Percentiles rank a stretch among this genome's conserved stretches.
phyloP scores from a whole-genome alignment of 169 alveolate species.

The Babesia bovis region DNA sequence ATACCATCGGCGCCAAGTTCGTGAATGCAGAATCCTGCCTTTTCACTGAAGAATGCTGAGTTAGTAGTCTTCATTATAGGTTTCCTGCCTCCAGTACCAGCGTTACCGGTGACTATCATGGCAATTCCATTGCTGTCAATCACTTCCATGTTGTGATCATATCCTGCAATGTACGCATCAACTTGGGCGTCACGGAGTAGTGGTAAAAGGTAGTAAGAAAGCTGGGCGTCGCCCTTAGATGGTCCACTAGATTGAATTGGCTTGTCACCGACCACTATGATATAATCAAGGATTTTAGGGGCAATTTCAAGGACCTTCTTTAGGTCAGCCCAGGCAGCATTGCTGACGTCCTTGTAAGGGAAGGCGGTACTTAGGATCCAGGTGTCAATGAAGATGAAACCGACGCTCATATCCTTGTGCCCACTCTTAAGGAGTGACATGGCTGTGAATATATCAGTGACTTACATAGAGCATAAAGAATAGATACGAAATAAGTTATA shows the following conservation, averaged over 20 bases:
- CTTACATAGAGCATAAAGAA: too few species aligned
- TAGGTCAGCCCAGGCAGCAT: slow-evolving; percentile 84
- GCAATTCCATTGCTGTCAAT: slow-evolving; percentile 59
- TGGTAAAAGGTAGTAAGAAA: slow-evolving; percentile 80
- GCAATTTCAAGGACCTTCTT: slow-evolving; percentile 85
- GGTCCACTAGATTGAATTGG: slow-evolving; percentile 87
- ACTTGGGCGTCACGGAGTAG: slow-evolving; percentile 84
- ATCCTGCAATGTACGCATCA: slow-evolving; percentile 88
- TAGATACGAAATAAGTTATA: neutral
- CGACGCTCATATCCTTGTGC: slow-evolving; percentile 83
- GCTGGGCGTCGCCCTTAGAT: slow-evolving; percentile 84
- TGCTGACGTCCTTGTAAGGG: slow-evolving; percentile 82
- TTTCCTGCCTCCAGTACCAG: slow-evolving; percentile 70
- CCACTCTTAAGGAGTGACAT: slow-evolving; percentile 73
- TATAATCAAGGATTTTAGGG: slow-evolving; percentile 80
- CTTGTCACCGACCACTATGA: slow-evolving; percentile 86
- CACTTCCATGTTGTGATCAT: slow-evolving; percentile 85
- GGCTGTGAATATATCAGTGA: slow-evolving; percentile 39
- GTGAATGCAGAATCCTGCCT: slow-evolving; percentile 82
- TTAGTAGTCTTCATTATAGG: slow-evolving; percentile 63
- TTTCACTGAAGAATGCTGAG: slow-evolving; percentile 75
- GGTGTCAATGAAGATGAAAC: slow-evolving; percentile 85
- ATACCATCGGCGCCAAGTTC: slow-evolving; percentile 78
- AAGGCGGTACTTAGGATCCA: slow-evolving; percentile 84
- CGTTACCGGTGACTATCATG: slow-evolving; percentile 83